Evolutionary conservation across 352 stramenopile genomes (phyloP).

Genomic region (Sclerospora graminicola): DNA sequence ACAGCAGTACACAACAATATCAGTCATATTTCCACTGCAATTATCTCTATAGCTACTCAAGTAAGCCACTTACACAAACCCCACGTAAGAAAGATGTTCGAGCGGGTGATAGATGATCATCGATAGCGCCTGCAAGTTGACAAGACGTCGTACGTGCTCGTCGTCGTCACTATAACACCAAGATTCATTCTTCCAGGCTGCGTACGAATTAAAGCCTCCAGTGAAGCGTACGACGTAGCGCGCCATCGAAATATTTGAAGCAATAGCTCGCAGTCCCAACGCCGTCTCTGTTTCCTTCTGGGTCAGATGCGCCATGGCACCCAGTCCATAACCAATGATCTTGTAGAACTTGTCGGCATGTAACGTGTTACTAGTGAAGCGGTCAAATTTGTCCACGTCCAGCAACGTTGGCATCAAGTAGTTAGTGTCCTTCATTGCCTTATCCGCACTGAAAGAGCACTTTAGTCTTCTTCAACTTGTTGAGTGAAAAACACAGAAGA

Average conservation of each 20-base stretch:
- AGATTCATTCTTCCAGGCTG: slow-evolving; percentile 62
- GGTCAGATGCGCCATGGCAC: slow-evolving; percentile 34
- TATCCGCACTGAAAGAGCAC: too few relatives aligned
- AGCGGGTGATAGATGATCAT: slow-evolving; percentile 84
- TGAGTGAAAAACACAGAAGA: too few relatives aligned
- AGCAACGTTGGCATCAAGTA: slow-evolving; percentile 21
- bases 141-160: slow-evolving; percentile 41
- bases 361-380: slow-evolving; percentile 47
- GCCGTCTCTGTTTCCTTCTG: slow-evolving; percentile 22
- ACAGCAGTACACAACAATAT: slow-evolving; percentile 1
- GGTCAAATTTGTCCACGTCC: slow-evolving; percentile 62
- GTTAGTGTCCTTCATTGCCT: slow-evolving; percentile 8
- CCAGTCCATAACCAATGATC: slow-evolving; percentile 64
- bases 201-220: slow-evolving; percentile 57
- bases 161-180: slow-evolving; percentile 73
- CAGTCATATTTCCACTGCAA: too few relatives aligned
- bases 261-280: slow-evolving; percentile 46
- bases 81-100: slow-evolving; percentile 74
- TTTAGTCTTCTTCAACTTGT: background rate
- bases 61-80: slow-evolving; percentile 55
- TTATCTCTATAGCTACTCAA: too few relatives aligned
- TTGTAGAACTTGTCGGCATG: slow-evolving; percentile 79
- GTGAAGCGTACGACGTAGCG: slow-evolving; percentile 76
- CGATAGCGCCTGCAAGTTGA: slow-evolving; percentile 58
- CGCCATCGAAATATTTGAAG: slow-evolving; percentile 66